Evolutionary conservation across 139 green algal species (phyloP).

Genomic region (Mychonastes homosphaera): DNA sequence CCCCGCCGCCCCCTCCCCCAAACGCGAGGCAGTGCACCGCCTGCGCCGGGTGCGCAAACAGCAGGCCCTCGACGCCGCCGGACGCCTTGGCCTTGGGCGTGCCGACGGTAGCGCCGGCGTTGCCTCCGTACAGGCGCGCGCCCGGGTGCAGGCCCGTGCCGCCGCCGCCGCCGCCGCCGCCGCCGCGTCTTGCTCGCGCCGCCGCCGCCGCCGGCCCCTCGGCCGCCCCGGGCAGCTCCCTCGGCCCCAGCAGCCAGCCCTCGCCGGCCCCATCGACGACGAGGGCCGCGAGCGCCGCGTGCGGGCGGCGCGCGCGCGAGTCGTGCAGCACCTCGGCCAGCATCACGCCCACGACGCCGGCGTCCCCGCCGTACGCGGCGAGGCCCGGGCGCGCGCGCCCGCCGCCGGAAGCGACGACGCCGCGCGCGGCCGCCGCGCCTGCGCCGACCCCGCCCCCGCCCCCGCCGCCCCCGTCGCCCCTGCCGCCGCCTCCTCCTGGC

Average conservation of each 20-base stretch:
- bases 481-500: no score
- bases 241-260: constrained; percentile 15
- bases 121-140: neutral
- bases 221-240: neutral
- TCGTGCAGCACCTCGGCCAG: neutral
- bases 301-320: neutral
- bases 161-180: neutral
- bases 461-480: no score
- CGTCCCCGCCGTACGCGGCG: neutral
- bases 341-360: neutral
- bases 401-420: no score
- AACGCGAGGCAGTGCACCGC: constrained; percentile 12
- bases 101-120: neutral
- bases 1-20: no score
- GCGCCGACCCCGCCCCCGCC: no score
- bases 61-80: neutral
- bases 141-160: neutral
- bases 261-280: constrained; percentile 9
- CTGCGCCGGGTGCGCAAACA: constrained; percentile 12
- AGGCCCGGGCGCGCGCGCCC: neutral
- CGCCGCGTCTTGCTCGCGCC: neutral
- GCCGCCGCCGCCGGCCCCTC: neutral
- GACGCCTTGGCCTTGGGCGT: neutral
- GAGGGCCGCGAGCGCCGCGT: constrained; percentile 12
- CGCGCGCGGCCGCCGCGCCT: no score